Percentiles rank a stretch among this genome's conserved stretches.
phyloP scores from a whole-genome alignment of 345 rosid species.

The Citrus australasica region DNA sequence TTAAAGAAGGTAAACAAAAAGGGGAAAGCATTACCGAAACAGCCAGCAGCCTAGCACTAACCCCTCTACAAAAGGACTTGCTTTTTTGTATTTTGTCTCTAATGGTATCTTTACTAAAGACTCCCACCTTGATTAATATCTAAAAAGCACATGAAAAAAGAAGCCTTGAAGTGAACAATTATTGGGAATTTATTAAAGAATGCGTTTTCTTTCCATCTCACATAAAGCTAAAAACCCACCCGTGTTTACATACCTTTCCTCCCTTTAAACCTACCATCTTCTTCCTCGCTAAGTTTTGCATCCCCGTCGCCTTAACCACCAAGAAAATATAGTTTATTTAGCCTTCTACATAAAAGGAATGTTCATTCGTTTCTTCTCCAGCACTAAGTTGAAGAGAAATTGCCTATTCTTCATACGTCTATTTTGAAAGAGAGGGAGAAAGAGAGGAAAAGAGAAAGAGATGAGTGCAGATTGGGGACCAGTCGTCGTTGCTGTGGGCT shows the following conservation, averaged over 20 bases:
- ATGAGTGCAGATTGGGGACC: slow-evolving; percentile 95
- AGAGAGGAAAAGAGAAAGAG: not conserved
- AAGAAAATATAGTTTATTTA: slow-evolving; percentile 35
- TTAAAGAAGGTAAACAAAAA: slow-evolving; percentile 6
- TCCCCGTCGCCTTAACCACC: slow-evolving; percentile 43
- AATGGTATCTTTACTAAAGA: slow-evolving; percentile 24
- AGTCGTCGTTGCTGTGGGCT: slow-evolving; percentile 53
- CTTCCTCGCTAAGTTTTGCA: slow-evolving; percentile 49
- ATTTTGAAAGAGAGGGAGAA: not conserved
- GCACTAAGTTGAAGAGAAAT: not conserved
- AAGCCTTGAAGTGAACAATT: slow-evolving; percentile 25
- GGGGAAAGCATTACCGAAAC: slow-evolving; percentile 9
- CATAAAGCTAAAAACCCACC: slow-evolving; percentile 54
- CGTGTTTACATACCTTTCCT: slow-evolving; percentile 42
- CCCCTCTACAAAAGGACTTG: slow-evolving; percentile 11
- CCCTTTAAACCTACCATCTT: slow-evolving; percentile 24
- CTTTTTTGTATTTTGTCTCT: not conserved
- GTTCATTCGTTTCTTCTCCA: not conserved
- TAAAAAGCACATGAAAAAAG: slow-evolving; percentile 23
- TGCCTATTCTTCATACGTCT: not conserved
- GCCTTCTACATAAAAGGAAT: slow-evolving; percentile 23
- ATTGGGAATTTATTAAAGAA: slow-evolving; percentile 17
- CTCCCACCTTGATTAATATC: slow-evolving; percentile 13
- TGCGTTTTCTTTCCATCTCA: slow-evolving; percentile 15
- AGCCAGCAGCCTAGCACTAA: slow-evolving; percentile 4